phyloP scores from a whole-genome alignment of 306 rosid species.

The Pyrus betulifolia region DNA sequence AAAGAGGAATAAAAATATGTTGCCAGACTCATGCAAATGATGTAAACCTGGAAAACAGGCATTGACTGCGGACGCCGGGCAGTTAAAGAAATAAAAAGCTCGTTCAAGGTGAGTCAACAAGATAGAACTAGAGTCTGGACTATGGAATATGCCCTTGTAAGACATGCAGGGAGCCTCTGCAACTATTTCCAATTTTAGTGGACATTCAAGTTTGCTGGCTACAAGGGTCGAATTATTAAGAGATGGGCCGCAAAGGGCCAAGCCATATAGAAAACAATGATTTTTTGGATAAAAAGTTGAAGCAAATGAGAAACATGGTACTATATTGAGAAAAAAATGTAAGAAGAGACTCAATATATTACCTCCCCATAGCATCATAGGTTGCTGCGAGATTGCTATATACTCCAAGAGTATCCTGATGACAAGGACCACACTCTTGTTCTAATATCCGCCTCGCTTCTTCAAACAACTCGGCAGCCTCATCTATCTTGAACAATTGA shows the following conservation, averaged over 20 bases:
- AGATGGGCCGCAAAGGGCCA: background rate
- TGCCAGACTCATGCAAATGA: background rate
- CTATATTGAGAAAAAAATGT: background rate
- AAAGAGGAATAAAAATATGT: background rate
- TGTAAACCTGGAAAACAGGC: background rate
- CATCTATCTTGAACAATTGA: constrained; percentile 93
- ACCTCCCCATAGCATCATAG: constrained; percentile 99
- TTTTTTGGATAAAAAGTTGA: background rate
- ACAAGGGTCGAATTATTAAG: background rate
- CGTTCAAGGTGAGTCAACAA: background rate
- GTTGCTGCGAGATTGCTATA: constrained; percentile 99
- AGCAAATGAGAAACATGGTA: background rate
- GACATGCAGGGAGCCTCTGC: background rate
- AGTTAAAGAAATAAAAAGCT: background rate
- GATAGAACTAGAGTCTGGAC: background rate
- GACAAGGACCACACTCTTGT: constrained; percentile 91
- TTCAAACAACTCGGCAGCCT: constrained; percentile 93
- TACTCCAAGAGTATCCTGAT: constrained; percentile 95
- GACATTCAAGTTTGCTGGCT: background rate
- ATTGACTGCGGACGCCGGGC: background rate
- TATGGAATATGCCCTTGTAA: background rate
- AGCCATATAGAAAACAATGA: background rate
- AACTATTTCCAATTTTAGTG: background rate
- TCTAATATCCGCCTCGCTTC: constrained; percentile 93
- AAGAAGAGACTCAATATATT: constrained; percentile 10